Conservation (phyloP, 2,329 filamentous ascomycete genomes). For the Cryphonectria nitschkei region DNA sequence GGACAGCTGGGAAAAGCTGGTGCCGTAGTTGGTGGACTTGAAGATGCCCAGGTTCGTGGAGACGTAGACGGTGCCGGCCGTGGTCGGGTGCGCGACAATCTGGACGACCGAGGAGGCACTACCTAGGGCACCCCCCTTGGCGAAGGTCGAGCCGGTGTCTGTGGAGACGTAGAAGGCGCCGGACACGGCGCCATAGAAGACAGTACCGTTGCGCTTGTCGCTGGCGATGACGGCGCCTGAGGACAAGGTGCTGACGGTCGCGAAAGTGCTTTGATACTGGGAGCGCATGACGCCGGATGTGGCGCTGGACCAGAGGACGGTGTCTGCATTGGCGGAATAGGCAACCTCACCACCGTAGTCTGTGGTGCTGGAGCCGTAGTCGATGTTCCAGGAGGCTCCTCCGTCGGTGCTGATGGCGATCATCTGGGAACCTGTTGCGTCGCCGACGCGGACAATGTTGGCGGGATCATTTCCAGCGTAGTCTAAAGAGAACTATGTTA, state of each 20-base stretch:
- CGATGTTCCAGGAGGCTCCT: slow-evolving; percentile 52
- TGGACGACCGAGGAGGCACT: slow-evolving; percentile 54
- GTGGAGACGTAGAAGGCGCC: slow-evolving; percentile 56
- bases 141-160: slow-evolving; percentile 51
- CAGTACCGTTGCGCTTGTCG: slow-evolving; percentile 56
- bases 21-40: slow-evolving; percentile 55
- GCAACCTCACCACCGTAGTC: slow-evolving; percentile 52
- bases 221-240: slow-evolving; percentile 53
- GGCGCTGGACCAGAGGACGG: slow-evolving; percentile 51
- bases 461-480: slow-evolving; percentile 51
- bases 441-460: slow-evolving; percentile 56
- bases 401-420: slow-evolving; percentile 54
- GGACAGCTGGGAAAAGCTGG: slow-evolving; percentile 48
- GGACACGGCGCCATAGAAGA: slow-evolving; percentile 56
- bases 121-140: slow-evolving; percentile 41
- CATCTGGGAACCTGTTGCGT: slow-evolving; percentile 46
- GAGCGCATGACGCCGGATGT: slow-evolving; percentile 48
- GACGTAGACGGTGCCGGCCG: slow-evolving; percentile 63
- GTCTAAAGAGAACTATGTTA: slow-evolving; percentile 36
- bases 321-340: slow-evolving; percentile 54
- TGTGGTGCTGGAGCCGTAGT: slow-evolving; percentile 50
- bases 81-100: slow-evolving; percentile 58
- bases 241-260: slow-evolving; percentile 49
- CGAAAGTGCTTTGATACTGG: slow-evolving; percentile 46
- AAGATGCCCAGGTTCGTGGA: slow-evolving; percentile 59